These are phyloP conservation scores for Herpotrichia juniperi DNA, from an alignment of 2,329 filamentous ascomycete species.

Conservation along the genomic window DNA sequence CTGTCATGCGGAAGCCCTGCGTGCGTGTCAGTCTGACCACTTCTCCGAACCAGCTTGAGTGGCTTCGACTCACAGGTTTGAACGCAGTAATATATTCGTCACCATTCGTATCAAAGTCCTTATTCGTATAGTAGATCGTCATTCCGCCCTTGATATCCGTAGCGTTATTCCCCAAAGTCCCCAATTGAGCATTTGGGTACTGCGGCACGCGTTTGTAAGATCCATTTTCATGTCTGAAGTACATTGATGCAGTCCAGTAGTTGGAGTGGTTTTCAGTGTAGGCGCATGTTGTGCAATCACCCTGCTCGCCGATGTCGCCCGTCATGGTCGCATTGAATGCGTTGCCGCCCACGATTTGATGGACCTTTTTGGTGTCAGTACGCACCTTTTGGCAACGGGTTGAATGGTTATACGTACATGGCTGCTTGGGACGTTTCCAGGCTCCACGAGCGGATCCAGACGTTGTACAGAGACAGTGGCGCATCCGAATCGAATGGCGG, in stretches of 20 bases:
- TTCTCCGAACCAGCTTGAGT: background rate
- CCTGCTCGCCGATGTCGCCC: slow-evolving; percentile 31
- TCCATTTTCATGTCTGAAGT: slow-evolving; percentile 34
- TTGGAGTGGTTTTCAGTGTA: slow-evolving; percentile 24
- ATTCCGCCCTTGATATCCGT: slow-evolving; percentile 36
- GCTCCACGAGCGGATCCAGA: slow-evolving; percentile 21
- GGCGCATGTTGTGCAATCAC: slow-evolving; percentile 26
- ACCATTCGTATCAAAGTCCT: slow-evolving; percentile 42
- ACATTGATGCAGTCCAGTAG: slow-evolving; percentile 40
- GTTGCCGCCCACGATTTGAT: slow-evolving; percentile 12
- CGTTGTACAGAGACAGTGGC: slow-evolving; percentile 18
- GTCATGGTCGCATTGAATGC: slow-evolving; percentile 23
- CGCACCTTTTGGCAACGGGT: too few relatives aligned
- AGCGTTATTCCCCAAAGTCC: slow-evolving; percentile 21
- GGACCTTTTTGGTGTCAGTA: too few relatives aligned
- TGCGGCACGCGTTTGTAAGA: slow-evolving; percentile 33
- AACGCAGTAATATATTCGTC: slow-evolving; percentile 30
- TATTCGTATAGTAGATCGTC: slow-evolving; percentile 41
- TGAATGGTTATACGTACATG: too few relatives aligned
- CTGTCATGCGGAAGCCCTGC: slow-evolving; percentile 41
- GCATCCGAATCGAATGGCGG: slow-evolving; percentile 23
- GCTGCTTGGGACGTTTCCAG: slow-evolving; percentile 16
- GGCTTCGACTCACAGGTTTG: slow-evolving; percentile 21
- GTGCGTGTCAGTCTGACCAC: slow-evolving; percentile 2
- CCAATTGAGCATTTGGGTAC: slow-evolving; percentile 31